Base-by-base conservation (phyloP, 768 basidiomycete genomes). In the Tephrocybe sp. region DNA sequence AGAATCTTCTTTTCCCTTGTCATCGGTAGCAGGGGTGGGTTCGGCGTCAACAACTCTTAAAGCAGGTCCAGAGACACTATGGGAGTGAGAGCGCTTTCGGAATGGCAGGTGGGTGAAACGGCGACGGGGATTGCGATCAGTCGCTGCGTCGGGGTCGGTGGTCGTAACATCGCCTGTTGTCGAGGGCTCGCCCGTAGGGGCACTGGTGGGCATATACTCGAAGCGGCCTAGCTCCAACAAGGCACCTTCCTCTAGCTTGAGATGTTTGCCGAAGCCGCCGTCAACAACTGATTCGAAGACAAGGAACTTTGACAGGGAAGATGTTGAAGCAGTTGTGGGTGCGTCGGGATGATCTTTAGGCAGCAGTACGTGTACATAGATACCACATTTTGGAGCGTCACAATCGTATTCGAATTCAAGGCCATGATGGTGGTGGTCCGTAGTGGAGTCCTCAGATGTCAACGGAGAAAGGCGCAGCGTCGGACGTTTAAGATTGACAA, bases 361-460 rank as follows among this genome's bases (percentile, higher is more conserved):
- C 0, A 92, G 73, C 27, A 90, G 73, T 39, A 92, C 84, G 54
- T 89, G 79, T 16, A 97, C 80, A 30, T 84, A 83, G 51, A 97
- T 83, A 18, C 78, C 80, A 60, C 92, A 92, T 58, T 86, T 87
- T 7, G 93, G 87, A 0, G 92, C 84, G 51, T 93, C 91, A 55
- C 89, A 91, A 63, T 98, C 94, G 66, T 89, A 98, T 64, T 89
- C 86, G 66, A 97, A 98, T 62, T 92, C 92, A 51, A 96, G 75
- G 15, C 84, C 82, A 58, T 93, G 90, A 43, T 84, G 82, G 40
- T 83, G 82, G 13, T 77, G 76, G 16, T 73, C 73, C 12, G 49
- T 40, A 51, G 59, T 49, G 19, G 58, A 49, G 13, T 78, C 76
- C 22, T 83, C 78, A 28, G 74, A 71, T 2, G 75, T 59, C 16